These are phyloP conservation scores for Zasmidium citrigriseum DNA, from an alignment of 2,329 filamentous ascomycete genomes.

Conservation along the genomic window DNA sequence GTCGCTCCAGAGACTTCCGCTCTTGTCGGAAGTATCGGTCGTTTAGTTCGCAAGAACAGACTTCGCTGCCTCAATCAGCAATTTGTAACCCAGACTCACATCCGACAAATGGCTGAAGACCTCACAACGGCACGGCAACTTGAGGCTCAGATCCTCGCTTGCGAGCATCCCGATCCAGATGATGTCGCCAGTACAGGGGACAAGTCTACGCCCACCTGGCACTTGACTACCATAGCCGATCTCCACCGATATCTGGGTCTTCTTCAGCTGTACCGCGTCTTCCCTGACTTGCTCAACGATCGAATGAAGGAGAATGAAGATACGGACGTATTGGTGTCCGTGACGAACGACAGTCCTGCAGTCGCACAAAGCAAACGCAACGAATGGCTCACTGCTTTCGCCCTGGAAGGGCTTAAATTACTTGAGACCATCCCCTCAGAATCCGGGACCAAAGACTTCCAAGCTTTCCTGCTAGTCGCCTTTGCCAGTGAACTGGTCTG, in stretches of 20 bases:
- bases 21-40: conserved; percentile 48
- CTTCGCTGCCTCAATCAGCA: conserved; percentile 17
- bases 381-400: conserved; percentile 54
- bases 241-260: conserved; percentile 56
- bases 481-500: conserved; percentile 22
- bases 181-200: conserved; percentile 56
- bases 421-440: conserved; percentile 54
- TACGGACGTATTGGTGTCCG: conserved; percentile 1
- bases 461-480: conserved; percentile 57
- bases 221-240: conserved; percentile 57
- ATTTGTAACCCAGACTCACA: conserved; percentile 25
- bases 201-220: conserved; percentile 53
- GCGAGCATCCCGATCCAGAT: conserved; percentile 49
- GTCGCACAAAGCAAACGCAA: background rate
- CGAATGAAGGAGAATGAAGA: conserved; percentile 11
- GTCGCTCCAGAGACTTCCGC: conserved; percentile 48
- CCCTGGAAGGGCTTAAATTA: conserved; percentile 52
- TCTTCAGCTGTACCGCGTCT: conserved; percentile 58
- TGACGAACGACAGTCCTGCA: background rate
- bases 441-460: conserved; percentile 56
- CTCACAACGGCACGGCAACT: conserved; percentile 40
- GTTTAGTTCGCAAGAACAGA: conserved; percentile 29
- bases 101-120: conserved; percentile 21
- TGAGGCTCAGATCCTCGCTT: conserved; percentile 51
- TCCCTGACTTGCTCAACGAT: conserved; percentile 40